Percentiles rank a stretch among this genome's conserved stretches.
phyloP scores from a whole-genome alignment of 106 monocot genomes.

The Alisma plantagoaquatica region DNA sequence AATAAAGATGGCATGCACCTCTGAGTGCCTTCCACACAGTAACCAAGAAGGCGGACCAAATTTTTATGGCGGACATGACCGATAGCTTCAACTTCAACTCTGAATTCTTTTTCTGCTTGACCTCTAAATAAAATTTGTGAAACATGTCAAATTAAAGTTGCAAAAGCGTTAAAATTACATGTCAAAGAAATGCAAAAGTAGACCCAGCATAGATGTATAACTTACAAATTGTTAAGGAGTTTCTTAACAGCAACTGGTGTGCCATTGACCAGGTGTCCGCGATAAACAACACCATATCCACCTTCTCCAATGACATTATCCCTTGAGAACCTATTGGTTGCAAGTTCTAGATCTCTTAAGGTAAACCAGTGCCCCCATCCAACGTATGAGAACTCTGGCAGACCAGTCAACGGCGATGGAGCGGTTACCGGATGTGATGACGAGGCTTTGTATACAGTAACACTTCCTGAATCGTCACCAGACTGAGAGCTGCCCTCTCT shows the following conservation, averaged over 20 bases:
- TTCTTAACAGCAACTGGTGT: conserved; percentile 79
- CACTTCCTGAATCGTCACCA: conserved; percentile 39
- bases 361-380: conserved; percentile 99
- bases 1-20: conserved; percentile 29
- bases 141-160: background rate
- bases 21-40: conserved; percentile 94
- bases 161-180: no score
- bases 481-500: conserved; percentile 45
- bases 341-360: conserved; percentile 74
- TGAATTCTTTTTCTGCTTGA: conserved; percentile 95
- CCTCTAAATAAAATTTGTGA: conserved; percentile 30
- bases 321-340: conserved; percentile 75
- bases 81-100: conserved; percentile 97
- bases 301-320: conserved; percentile 93
- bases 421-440: conserved; percentile 34
- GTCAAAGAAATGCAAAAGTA: no score
- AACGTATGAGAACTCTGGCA: conserved; percentile 84
- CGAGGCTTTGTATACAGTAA: conserved; percentile 25
- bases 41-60: conserved; percentile 87
- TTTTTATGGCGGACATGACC: conserved; percentile 98
- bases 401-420: conserved; percentile 78
- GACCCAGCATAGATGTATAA: no score
- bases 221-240: conserved; percentile 91
- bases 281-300: conserved; percentile 90
- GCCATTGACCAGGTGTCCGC: conserved; percentile 71